phyloP scores from a whole-genome alignment of 331 rosid species.

The Stylosanthes scabra region DNA sequence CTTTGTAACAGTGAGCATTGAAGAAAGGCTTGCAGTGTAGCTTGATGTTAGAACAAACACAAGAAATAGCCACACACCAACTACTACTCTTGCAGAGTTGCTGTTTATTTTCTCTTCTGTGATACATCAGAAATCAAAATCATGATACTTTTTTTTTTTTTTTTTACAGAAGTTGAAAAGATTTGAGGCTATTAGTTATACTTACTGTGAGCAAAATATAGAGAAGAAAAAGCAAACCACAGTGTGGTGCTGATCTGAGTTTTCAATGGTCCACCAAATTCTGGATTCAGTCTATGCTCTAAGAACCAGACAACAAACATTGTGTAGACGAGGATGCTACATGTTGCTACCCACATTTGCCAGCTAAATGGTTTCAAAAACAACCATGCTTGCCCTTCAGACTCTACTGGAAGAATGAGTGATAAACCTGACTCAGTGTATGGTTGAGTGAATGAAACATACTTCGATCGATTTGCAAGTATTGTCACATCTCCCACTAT shows the following conservation, averaged over 20 bases:
- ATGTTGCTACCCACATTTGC: slow-evolving; percentile 61
- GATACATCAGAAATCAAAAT: slow-evolving; percentile 27
- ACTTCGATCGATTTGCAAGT: slow-evolving; percentile 40
- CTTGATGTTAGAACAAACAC: slow-evolving; percentile 69
- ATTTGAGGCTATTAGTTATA: not conserved
- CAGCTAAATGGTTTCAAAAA: slow-evolving; percentile 65
- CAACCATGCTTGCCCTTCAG: slow-evolving; percentile 48
- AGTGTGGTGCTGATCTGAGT: slow-evolving; percentile 55
- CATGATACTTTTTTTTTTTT: no score
- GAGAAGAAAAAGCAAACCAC: slow-evolving; percentile 75
- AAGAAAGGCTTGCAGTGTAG: slow-evolving; percentile 80
- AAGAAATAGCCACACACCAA: slow-evolving; percentile 60
- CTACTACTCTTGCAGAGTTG: slow-evolving; percentile 58
- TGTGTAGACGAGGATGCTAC: slow-evolving; percentile 57
- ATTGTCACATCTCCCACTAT: slow-evolving; percentile 72
- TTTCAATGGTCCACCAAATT: slow-evolving; percentile 57
- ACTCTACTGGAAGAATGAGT: slow-evolving; percentile 52
- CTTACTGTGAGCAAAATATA: slow-evolving; percentile 79
- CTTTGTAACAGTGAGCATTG: slow-evolving; percentile 62
- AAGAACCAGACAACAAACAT: slow-evolving; percentile 61
- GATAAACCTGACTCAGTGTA: slow-evolving; percentile 64
- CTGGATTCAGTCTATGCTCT: slow-evolving; percentile 58
- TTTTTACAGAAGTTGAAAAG: not conserved
- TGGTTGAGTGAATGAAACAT: slow-evolving; percentile 67
- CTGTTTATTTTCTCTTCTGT: slow-evolving; percentile 54